Evolutionary conservation across 352 stramenopile species (phyloP), one percentile per base, ranked within the genome.

Genomic region (Globisporangium alternatum): DNA sequence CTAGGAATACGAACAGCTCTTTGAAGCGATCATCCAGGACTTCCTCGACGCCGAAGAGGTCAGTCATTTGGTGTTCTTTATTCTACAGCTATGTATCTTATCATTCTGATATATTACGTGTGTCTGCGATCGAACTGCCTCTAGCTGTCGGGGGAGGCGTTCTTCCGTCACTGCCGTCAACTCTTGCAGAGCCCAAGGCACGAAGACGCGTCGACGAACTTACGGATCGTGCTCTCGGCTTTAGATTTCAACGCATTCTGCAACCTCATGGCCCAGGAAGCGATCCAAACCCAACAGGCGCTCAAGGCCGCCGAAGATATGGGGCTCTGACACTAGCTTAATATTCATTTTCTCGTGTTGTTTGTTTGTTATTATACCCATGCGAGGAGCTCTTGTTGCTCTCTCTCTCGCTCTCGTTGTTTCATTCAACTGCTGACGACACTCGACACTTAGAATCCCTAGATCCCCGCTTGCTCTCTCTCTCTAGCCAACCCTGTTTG

Each of bases 221-320:
- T 88, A 12, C 61, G 71, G 22, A 64, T 87, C 51, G 31, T 89
- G 30, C 68, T 90, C 13, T 77, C 75, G 2, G 77, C 79, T 2
- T 64, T 90, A 21, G 81, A 90, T 58, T 86, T 89, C 22, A 64
- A 76, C 22, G 60, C 56, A 3, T 90, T 90, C 52, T 88, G 79
- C 37, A 47, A 71, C 19, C 70, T 86, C 53, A 88, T 90, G 79
- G 67, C 65, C 19, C 56, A 65, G 0, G 76, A 89, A 33, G 77
- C 76, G 9, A 70, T 76, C 35, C 59, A 81, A 48, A 83, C 74
- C 17, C 77, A 86, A n/a, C 60, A 65, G 2, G 79, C 77, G 17
- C 58, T 81, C 13, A 78, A 85, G 62, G 76, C 68, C 28, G 82
- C 80, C 1, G 71, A 82, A 39, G 78, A 87, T 31, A 89, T 87